These are phyloP conservation scores for Cryptosporidium bovis DNA, from an alignment of 169 alveolate genomes.

Conservation along the genomic window DNA sequence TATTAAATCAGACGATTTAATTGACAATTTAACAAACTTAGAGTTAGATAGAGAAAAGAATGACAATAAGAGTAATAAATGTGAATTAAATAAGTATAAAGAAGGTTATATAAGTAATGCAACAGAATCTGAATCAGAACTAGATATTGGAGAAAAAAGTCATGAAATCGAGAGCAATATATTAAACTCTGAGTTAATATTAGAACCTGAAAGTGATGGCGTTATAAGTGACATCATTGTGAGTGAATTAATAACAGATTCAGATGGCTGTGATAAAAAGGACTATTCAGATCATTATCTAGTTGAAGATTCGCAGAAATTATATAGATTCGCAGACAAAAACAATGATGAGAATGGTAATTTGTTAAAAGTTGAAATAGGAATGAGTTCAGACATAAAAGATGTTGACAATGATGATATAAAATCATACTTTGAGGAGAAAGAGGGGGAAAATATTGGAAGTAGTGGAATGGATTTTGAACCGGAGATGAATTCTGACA, in stretches of 20 bases:
- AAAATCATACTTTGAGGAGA: no score
- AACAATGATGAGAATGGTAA: not conserved
- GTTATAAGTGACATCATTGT: not conserved
- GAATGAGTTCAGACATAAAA: not conserved
- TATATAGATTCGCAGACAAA: no score
- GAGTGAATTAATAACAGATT: not conserved
- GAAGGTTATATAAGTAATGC: not conserved
- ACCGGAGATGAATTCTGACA: no score
- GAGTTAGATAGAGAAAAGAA: no score
- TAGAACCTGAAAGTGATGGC: not conserved
- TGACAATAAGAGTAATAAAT: not conserved
- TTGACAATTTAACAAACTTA: no score
- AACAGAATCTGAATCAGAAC: not conserved
- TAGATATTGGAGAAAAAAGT: not conserved
- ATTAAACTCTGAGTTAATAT: not conserved
- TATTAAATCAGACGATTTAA: no score
- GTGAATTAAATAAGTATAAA: not conserved
- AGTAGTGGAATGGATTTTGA: no score
- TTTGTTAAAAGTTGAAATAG: not conserved
- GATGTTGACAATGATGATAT: no score
- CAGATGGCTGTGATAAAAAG: conserved; percentile 1
- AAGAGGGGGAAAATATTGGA: no score
- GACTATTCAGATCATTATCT: conserved; percentile 5
- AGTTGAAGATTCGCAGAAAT: not conserved
- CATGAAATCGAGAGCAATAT: not conserved